phyloP scores from a whole-genome alignment of 75 land plant species.

The Pinus albicaulis region DNA sequence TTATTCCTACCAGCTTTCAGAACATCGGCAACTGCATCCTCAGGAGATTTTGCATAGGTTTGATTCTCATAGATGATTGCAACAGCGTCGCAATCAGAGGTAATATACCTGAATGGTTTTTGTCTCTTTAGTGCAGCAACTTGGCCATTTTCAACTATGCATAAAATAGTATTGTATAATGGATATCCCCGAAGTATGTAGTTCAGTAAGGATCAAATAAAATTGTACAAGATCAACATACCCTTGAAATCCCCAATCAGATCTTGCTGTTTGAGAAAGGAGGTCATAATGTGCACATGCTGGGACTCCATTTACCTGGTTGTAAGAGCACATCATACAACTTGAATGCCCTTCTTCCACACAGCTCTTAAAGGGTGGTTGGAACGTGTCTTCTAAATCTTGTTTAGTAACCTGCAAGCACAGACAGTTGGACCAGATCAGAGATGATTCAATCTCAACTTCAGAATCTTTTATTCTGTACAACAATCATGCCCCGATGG shows the following conservation, averaged over 20 bases:
- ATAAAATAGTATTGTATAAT: background rate
- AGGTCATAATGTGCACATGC: conserved; percentile 61
- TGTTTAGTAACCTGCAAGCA: background rate
- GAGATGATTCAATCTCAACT: too few species aligned
- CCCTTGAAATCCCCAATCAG: conserved; percentile 74
- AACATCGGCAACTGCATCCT: conserved; percentile 69
- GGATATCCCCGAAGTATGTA: conserved; percentile 46
- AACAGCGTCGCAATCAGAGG: conserved; percentile 78
- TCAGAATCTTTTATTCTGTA: too few species aligned
- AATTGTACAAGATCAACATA: conserved; percentile 41
- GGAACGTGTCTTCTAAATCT: background rate
- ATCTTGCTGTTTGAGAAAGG: conserved; percentile 44
- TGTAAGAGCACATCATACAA: conserved; percentile 71
- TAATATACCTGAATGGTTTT: conserved; percentile 43
- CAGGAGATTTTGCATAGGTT: conserved; percentile 47
- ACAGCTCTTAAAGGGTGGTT: conserved; percentile 60
- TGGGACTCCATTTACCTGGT: conserved; percentile 64
- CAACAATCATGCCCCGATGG: too few species aligned
- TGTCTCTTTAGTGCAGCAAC: background rate
- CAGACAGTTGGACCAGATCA: background rate
- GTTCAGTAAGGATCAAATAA: conserved; percentile 33
- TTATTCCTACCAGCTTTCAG: conserved; percentile 62
- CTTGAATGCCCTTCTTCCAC: conserved; percentile 45
- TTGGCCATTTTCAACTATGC: background rate
- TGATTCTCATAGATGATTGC: conserved; percentile 47